Percentiles rank a stretch among this genome's conserved stretches.
Evolutionary conservation across 371 early-diverging fungal genomes (phyloP).

Genomic region (Mucor mucedo): DNA sequence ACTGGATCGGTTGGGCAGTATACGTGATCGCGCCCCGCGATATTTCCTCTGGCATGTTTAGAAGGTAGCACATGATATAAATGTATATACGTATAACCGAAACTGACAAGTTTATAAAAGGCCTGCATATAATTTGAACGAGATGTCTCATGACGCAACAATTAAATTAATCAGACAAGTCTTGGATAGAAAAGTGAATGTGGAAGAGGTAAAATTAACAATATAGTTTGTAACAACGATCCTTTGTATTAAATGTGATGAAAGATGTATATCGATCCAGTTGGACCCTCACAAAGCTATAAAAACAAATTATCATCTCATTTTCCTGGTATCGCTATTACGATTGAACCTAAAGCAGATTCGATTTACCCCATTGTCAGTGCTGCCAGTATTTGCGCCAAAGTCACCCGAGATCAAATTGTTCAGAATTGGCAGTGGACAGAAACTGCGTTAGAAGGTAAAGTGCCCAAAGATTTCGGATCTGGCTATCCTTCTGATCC

Average conservation of each 20-base stretch:
- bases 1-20: slow-evolving; percentile 88
- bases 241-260: not conserved
- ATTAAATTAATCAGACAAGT: slow-evolving; percentile 78
- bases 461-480: slow-evolving; percentile 75
- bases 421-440: slow-evolving; percentile 84
- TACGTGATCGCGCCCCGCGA: slow-evolving; percentile 85
- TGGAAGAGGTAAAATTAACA: slow-evolving; percentile 65
- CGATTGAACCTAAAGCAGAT: slow-evolving; percentile 97
- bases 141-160: slow-evolving; percentile 93
- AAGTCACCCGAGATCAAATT: slow-evolving; percentile 93
- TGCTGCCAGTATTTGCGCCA: slow-evolving; percentile 99
- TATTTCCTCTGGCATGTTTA: slow-evolving; percentile 88
- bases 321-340: slow-evolving; percentile 80
- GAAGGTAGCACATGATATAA: slow-evolving; percentile 25
- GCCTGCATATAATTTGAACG: slow-evolving; percentile 92
- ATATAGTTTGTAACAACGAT: not conserved
- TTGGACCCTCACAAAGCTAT: slow-evolving; percentile 92
- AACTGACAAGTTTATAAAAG: slow-evolving; percentile 33
- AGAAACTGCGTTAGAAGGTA: slow-evolving; percentile 56
- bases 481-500: slow-evolving; percentile 99
- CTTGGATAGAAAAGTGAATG: slow-evolving; percentile 67
- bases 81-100: not conserved
- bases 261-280: slow-evolving; percentile 96
- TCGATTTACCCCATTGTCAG: slow-evolving; percentile 94
- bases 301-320: slow-evolving; percentile 72